Percentiles rank a stretch among this genome's conserved stretches.
Evolutionary conservation across 2,329 filamentous ascomycete genomes (phyloP).

Genomic region (Aspergillus pseudotamarii): DNA sequence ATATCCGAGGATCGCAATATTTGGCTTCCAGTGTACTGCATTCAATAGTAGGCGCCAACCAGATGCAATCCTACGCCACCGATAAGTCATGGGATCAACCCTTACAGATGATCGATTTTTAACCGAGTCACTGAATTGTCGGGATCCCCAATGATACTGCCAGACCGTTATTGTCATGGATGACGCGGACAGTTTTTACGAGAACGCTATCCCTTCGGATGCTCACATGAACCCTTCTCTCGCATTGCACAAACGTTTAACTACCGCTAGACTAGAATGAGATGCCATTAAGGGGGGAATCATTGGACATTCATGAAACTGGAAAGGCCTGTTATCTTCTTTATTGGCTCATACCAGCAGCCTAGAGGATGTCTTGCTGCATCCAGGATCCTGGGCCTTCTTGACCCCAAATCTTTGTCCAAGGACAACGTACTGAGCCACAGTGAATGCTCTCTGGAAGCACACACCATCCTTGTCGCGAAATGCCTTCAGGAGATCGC

Average conservation of each 20-base stretch:
- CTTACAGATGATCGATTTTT: not conserved
- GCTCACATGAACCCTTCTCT: not conserved
- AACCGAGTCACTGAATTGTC: not conserved
- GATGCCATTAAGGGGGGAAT: not conserved
- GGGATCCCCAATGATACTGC: not conserved
- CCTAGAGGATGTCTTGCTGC: not conserved
- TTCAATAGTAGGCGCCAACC: not conserved
- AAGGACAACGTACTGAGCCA: slow-evolving; percentile 50
- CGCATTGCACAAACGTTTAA: not conserved
- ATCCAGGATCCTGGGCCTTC: slow-evolving; percentile 5
- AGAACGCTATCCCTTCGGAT: not conserved
- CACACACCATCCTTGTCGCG: slow-evolving; percentile 35
- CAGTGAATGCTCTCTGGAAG: slow-evolving; percentile 42
- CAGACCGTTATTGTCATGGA: not conserved
- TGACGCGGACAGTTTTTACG: not conserved
- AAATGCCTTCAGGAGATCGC: slow-evolving; percentile 44
- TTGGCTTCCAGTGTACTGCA: not conserved
- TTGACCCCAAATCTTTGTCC: slow-evolving; percentile 47
- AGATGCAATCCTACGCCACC: not conserved
- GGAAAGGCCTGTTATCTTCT: not conserved
- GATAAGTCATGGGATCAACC: slow-evolving; percentile 5
- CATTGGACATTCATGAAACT: not conserved
- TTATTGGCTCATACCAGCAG: not conserved
- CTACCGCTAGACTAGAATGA: not conserved
- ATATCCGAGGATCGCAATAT: not conserved